A percentile compares a stretch with the other conserved stretches of the same genome.
These are phyloP conservation scores for Oxalis stricta DNA, from an alignment of 441 rosid species.

Conservation along the genomic window DNA sequence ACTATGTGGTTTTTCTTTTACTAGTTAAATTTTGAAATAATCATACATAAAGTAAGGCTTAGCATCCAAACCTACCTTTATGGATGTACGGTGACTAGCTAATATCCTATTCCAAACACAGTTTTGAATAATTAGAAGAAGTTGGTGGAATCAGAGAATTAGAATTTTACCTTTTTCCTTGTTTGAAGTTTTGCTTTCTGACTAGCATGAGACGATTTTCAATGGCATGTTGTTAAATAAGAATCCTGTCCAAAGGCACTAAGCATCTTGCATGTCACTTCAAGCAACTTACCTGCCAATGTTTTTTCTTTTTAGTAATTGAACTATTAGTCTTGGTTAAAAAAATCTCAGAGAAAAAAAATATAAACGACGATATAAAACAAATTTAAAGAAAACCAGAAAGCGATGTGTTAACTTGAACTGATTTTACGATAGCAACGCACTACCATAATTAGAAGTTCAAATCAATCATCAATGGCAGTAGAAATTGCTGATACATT, in stretches of 20 bases:
- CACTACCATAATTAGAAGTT: background rate
- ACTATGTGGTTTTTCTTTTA: too few species aligned
- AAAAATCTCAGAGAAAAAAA: too few species aligned
- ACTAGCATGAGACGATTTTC: slow-evolving; percentile 1
- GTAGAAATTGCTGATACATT: too few species aligned
- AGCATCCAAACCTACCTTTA: too few species aligned
- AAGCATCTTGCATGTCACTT: slow-evolving; percentile 42
- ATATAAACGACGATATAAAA: background rate
- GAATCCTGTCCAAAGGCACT: slow-evolving; percentile 38
- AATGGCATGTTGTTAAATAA: slow-evolving; percentile 26
- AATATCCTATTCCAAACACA: too few species aligned
- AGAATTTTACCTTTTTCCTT: slow-evolving; percentile 11
- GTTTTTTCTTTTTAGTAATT: background rate
- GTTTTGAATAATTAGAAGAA: too few species aligned
- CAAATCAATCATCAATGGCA: too few species aligned
- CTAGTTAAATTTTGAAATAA: too few species aligned
- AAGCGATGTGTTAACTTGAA: slow-evolving; percentile 10
- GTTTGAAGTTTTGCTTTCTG: slow-evolving; percentile 5
- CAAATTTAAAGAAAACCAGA: slow-evolving; percentile 1
- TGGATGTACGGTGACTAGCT: too few species aligned
- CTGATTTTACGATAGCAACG: slow-evolving; percentile 7
- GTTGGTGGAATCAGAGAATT: background rate
- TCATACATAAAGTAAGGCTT: too few species aligned
- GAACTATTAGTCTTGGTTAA: background rate
- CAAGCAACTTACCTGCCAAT: slow-evolving; percentile 45